phyloP scores from a whole-genome alignment of 2,329 filamentous ascomycete genomes.

The Remersonia thermophila region DNA sequence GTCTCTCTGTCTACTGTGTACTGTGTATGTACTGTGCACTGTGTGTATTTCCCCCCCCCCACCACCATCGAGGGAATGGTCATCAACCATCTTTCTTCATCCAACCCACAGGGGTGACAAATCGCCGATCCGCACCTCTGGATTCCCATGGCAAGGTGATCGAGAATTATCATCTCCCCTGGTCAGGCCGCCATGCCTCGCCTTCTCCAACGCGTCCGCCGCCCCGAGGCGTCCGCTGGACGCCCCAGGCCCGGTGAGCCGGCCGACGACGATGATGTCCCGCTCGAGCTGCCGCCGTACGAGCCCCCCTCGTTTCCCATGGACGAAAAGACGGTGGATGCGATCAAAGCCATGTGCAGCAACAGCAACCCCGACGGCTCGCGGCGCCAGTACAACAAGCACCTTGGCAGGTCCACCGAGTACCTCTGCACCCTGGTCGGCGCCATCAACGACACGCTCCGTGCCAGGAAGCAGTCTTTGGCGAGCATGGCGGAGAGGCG shows the following conservation, averaged over 20 bases:
- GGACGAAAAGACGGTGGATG: constrained; percentile 18
- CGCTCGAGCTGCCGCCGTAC: constrained; percentile 35
- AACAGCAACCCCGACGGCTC: constrained; percentile 23
- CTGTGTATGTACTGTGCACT: no score
- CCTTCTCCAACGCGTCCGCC: constrained; percentile 11
- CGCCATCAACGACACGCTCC: constrained; percentile 34
- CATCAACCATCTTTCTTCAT: no score
- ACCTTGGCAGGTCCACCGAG: constrained; percentile 32
- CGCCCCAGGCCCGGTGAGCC: constrained; percentile 1
- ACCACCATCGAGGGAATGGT: no score
- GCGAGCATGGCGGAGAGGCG: constrained; percentile 24
- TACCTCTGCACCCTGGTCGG: constrained; percentile 34
- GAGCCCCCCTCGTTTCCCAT: constrained; percentile 36
- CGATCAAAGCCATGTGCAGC: constrained; percentile 28
- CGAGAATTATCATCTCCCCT: no score
- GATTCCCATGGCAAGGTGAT: no score
- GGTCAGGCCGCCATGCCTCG: constrained; percentile 11
- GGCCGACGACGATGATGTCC: background rate
- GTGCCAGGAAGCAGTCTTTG: constrained; percentile 23
- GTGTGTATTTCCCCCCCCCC: no score
- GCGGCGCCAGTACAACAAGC: constrained; percentile 29
- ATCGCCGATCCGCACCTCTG: no score
- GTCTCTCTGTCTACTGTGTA: no score
- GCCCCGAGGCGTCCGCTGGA: constrained; percentile 3
- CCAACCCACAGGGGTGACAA: no score